Evolutionary conservation across 164 flowering plant genomes (phyloP), one percentile per base, ranked within the genome.

Genomic region (Berberis thunbergii): DNA sequence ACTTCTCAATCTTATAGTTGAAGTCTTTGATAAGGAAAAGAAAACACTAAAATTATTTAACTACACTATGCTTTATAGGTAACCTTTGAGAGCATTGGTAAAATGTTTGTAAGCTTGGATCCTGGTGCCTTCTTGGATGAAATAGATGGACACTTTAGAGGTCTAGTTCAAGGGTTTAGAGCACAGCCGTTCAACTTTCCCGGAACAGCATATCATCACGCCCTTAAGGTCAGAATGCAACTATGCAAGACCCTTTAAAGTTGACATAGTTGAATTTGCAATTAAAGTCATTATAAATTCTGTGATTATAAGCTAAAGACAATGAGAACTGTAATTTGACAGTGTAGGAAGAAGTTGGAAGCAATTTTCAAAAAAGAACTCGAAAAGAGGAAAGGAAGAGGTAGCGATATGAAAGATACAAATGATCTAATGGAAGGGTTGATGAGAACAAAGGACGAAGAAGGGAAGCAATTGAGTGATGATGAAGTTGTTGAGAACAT

Each of bases 401-500:
- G 40, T 1, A 55, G 11, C 0, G 13, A 10, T 2, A 52, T 12
- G 6, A 45, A 39, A 3, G 50, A 54, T 4, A 49, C n/a, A 12
- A 63, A 77, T 49, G 84, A 84, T 68, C 67, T 83, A 38, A 82
- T 85, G 87, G 87, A 79, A 61, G 81, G 84, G 39, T 49, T 83
- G 55, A 78, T 77, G 76, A 61, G 60, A 9, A 62, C 80, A 4
- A 68, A 69, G 67, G 82, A 81, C 52, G 83, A 80, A 2, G 76
- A 83, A 60, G 86, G 86, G 26, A 76, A 70, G 3, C 65, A 67
- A 62, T 58, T 83, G 58, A 49, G 60, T 3, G 86, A 81, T 44
- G 69, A 78, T 11, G 82, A 83, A 64, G 80, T 85, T 62, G 45
- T 85, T 39, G 90, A 85, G 55, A 83, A 85, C 69, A 84, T 81